phyloP scores from a whole-genome alignment of 257 asterid genomes.

The Gentiana straminea region DNA sequence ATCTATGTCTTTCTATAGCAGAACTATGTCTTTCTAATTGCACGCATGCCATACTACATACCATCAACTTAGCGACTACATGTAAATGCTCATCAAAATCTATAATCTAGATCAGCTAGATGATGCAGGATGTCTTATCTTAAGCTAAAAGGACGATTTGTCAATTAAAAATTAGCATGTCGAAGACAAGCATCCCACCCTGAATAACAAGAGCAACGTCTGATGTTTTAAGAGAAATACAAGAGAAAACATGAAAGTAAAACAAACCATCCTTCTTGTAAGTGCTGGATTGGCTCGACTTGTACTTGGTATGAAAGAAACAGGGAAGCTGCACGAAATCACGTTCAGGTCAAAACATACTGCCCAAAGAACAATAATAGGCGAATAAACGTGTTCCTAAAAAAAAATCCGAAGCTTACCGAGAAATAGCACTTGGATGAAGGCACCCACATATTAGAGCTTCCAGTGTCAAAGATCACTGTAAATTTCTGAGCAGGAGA shows the following conservation, averaged over 20 bases:
- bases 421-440: slow-evolving; percentile 87
- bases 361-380: background rate
- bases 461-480: slow-evolving; percentile 92
- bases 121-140: too few species aligned
- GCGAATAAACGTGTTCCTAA: background rate
- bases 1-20: too few species aligned
- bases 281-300: slow-evolving; percentile 60
- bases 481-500: slow-evolving; percentile 85
- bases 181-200: too few species aligned
- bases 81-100: background rate
- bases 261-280: slow-evolving; percentile 73
- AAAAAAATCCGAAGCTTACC: slow-evolving; percentile 31
- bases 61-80: background rate
- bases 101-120: background rate
- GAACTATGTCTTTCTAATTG: background rate
- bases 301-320: slow-evolving; percentile 74
- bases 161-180: background rate
- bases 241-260: background rate
- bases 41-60: background rate
- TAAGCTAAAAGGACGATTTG: background rate
- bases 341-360: background rate
- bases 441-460: slow-evolving; percentile 97
- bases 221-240: background rate
- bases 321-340: slow-evolving; percentile 56
- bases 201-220: background rate